A percentile compares a stretch with the other conserved stretches of the same genome.
Conservation (phyloP, 225 moss, liverwort and hornwort genomes). For the Asterella californica region DNA sequence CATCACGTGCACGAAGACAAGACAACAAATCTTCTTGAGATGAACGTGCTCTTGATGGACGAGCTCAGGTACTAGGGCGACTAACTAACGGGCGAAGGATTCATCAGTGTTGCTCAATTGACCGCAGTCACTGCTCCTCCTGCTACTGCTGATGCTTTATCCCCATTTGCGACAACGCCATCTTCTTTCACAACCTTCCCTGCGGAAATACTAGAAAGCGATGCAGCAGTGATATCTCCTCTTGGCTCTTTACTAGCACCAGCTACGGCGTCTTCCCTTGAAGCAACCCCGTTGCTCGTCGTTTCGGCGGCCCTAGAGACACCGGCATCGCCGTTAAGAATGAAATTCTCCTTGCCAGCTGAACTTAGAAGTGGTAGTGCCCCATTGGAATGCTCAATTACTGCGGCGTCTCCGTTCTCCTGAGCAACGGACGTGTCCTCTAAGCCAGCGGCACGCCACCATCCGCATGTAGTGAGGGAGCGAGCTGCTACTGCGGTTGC, state of each 20-base stretch:
- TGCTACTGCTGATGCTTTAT: background rate
- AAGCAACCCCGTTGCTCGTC: too few relatives aligned
- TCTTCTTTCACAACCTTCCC: background rate
- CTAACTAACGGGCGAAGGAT: background rate
- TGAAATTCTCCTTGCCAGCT: background rate
- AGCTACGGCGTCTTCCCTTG: too few relatives aligned
- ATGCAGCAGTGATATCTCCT: background rate
- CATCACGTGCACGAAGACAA: background rate
- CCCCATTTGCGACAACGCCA: background rate
- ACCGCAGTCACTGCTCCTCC: background rate
- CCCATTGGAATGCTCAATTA: background rate
- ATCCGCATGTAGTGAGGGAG: background rate
- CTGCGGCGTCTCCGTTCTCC: background rate
- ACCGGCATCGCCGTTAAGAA: background rate
- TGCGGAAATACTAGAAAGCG: background rate
- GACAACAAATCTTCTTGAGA: background rate
- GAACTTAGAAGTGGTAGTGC: background rate
- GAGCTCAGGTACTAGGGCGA: background rate
- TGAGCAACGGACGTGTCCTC: background rate
- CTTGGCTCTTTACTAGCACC: background rate
- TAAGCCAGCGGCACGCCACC: background rate
- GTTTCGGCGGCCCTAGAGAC: too few relatives aligned
- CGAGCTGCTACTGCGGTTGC: background rate
- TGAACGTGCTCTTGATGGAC: too few relatives aligned
- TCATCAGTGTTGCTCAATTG: background rate